Evolutionary conservation across 2,329 filamentous ascomycete species (phyloP), one percentile per base, ranked within the genome.

Genomic region (Zasmidium citrigriseum): DNA sequence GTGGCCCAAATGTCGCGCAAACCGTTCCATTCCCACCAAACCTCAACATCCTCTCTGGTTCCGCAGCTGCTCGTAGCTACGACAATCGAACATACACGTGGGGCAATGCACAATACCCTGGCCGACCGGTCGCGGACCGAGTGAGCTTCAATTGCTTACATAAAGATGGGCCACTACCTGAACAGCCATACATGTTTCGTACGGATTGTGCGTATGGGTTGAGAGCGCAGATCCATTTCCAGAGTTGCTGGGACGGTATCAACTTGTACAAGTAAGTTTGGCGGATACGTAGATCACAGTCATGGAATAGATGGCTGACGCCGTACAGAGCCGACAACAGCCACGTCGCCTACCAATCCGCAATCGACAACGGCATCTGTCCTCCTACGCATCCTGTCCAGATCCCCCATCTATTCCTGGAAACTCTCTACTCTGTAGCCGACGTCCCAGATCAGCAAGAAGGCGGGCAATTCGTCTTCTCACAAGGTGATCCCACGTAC

Each of bases 1-100:
- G 68, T 24, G 60, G 61, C 60, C 73, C 82, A 41, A 75, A 79
- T 64, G 78, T 77, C 46, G 84, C 85, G 65, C 81, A 87, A 62
- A 88, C 91, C 64, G 79, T 86, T 18, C 83, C 91, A 70, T 82
- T 83, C 67, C 90, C 89, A 5, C 71, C 81, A 23, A 88, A 87
- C 16, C 81, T 93, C 63, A 84, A 86, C 70, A 91, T 93, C 77
- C 70, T 93, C 46, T 85, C 82, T 57, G 90, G 90, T 46, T 80
- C 90, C 67, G 75, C 84, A 24, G 78, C 71, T 67, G 78, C 80
- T 52, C 83, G 88, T 50, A 78, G 81, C 27, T 73, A 72, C 45
- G 73, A 74, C 51, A 70, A 68, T 57, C 59, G 65, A n/a, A 64
- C 70, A 7, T 64, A 74, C 38, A 77, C 74, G 11, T 76, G 68